These are phyloP conservation scores for Sporothrix inflata DNA, from an alignment of 2,329 filamentous ascomycete species.

Conservation along the genomic window DNA sequence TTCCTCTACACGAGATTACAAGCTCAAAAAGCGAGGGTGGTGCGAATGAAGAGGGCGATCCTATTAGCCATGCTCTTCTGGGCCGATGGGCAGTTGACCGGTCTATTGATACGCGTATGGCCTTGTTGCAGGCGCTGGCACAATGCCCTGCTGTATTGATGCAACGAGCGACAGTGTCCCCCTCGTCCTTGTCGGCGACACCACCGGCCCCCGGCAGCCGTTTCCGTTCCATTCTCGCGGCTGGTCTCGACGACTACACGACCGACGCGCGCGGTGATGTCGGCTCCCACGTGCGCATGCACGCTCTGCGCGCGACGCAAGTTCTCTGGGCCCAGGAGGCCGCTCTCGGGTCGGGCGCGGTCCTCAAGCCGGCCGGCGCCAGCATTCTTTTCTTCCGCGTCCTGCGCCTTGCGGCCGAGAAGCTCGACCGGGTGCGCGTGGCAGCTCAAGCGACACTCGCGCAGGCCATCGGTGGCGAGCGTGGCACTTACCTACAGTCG, in stretches of 20 bases:
- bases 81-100: conserved; percentile 57
- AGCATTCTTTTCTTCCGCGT: conserved; percentile 52
- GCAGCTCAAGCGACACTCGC: conserved; percentile 62
- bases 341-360: conserved; percentile 30
- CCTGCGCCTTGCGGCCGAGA: conserved; percentile 79
- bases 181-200: background rate
- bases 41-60: conserved; percentile 32
- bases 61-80: conserved; percentile 47
- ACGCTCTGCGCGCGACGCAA: conserved; percentile 76
- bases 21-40: background rate
- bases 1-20: conserved; percentile 43
- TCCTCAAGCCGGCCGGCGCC: conserved; percentile 34
- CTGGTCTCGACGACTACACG: conserved; percentile 84
- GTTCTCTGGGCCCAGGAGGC: conserved; percentile 54
- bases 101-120: conserved; percentile 56
- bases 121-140: conserved; percentile 59
- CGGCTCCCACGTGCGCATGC: conserved; percentile 80
- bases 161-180: background rate
- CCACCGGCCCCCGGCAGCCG: conserved; percentile 40
- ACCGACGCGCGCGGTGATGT: conserved; percentile 88
- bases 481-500: conserved; percentile 40
- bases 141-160: conserved; percentile 49
- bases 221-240: conserved; percentile 53
- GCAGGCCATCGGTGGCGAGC: conserved; percentile 39
- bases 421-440: conserved; percentile 81